Base-by-base conservation (phyloP, 805 yeast species). In the Spathaspora gorwiae region DNA sequence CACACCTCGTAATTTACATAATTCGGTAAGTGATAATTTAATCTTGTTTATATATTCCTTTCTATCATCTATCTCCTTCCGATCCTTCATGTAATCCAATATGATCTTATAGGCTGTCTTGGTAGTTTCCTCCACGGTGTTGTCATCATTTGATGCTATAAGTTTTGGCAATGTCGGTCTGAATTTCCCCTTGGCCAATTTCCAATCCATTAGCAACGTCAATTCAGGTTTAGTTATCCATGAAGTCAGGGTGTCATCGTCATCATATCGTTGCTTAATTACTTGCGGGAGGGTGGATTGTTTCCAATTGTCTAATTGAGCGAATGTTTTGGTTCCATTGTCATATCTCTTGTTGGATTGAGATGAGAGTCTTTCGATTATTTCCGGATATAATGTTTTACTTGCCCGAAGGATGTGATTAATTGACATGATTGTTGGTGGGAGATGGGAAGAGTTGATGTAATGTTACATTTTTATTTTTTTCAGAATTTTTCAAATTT, bases 201-300 rank as follows among this genome's bases (percentile, higher is more conserved):
- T 75, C 80, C 79, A 75, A 45, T 74, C 78, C 74, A 75, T 65
- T 35, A 75, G 50, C 26, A 65, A 54, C 4, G 51, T 55, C 53
- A 75, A 62, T 49, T 75, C 79, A 1, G 56, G 61, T 47, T 66
- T 66, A n/a, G 64, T 62, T 11, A 75, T 40, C 61, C 64, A 60
- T n/a, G 56, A 42, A 32, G 55, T 31, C 30, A 53, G 42, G 3
- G 48, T 44, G 10, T 52, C 44, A 4, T 55, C 48, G 32, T 29
- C 32, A 7, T 27, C 10, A 46, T 54, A 54, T 37, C 77, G 49
- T 13, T 48, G 15, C 7, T 49, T 39, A 10, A 75, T 35, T 1
- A 36, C 24, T 26, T 42, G 32, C 0, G 78, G 76, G 10, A 74
- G 48, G 13, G 52, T 54, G 0, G 35, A 35, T 15, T 44, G 44